A percentile compares a stretch with the other conserved stretches of the same genome.
Conservation (phyloP, 129 eudicot species). For the Artemisia annua region DNA sequence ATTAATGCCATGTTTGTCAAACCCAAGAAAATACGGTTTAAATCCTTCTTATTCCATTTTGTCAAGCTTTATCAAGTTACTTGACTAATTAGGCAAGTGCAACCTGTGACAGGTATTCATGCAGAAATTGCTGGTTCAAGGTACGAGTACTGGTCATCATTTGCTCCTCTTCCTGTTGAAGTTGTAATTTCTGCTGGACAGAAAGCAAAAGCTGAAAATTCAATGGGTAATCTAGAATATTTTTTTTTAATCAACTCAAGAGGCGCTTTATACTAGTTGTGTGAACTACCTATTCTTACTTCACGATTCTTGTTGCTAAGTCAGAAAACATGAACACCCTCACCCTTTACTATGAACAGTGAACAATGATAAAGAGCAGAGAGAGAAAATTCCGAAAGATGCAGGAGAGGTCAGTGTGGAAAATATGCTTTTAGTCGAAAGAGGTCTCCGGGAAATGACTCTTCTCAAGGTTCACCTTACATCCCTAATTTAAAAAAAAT, state of each 20-base stretch:
- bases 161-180: conserved; percentile 63
- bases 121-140: conserved; percentile 73
- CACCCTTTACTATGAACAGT: conserved; percentile 33
- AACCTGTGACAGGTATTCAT: conserved; percentile 59
- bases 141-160: conserved; percentile 73
- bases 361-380: conserved; percentile 54
- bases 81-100: conserved; percentile 9
- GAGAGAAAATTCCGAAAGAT: conserved; percentile 39
- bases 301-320: not conserved
- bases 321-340: conserved; percentile 1
- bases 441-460: conserved; percentile 78
- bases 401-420: conserved; percentile 70
- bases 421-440: conserved; percentile 90
- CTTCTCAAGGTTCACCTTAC: conserved; percentile 58
- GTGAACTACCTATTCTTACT: not conserved
- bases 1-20: not conserved
- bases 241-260: not conserved
- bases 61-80: too few species aligned
- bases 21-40: too few species aligned
- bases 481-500: not conserved
- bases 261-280: conserved; percentile 18
- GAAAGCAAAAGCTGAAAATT: conserved; percentile 56
- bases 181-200: conserved; percentile 69
- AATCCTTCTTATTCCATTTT: too few species aligned
- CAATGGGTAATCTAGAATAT: conserved; percentile 35